Base-by-base conservation (phyloP, 2,329 filamentous ascomycete species). In the Cadophora gregata region DNA sequence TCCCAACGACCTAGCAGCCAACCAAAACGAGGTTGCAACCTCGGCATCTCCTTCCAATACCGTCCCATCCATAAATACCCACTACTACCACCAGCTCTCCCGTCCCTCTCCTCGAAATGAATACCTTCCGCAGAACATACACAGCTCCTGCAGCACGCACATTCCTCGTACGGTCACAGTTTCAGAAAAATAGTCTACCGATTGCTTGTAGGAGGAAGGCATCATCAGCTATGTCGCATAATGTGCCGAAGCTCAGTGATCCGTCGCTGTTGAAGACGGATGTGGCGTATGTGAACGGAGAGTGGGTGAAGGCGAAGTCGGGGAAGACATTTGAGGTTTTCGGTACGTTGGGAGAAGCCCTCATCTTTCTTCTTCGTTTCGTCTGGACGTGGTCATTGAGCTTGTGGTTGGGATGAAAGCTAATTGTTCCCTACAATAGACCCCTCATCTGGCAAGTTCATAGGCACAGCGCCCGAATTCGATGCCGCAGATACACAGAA, bases 261-360 rank as follows among this genome's bases (percentile, higher is more conserved):
- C 86, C 87, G 42, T 92, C 90, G 27, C 86, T 99, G 67, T 87
- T 98, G 75, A 97, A 96, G 82, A 88, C 90, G 73, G 87, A 94
- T 77, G 86, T 87, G 81, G 72, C 88, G 75, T 97, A 95, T 77
- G 89, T 98, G 76, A 95, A 99, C 78, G 96, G 96, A 75, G 86
- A 97, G 85, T 99, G 94, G 92, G 87, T 96, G 69, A 85, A 86
- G 73, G 92, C 95, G 73, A 87, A 88, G 76, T 97, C 93, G 0
- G 93, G 93, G 77, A 89, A 96, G 85, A 97, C 93, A 55, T 99
- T 98, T 79, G 90, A 96, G 78, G 92, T 97, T 67, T 84, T 87
- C 70, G 90, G 89, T 90, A 80, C 38, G 47, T 42, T 25, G 6
- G 14, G n/a, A 33, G 5, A 10, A 33, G 31, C 10, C 31, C 10